Base-by-base conservation (phyloP, 1,284 basidiomycete genomes). In the Hemileccinum hortonii region DNA sequence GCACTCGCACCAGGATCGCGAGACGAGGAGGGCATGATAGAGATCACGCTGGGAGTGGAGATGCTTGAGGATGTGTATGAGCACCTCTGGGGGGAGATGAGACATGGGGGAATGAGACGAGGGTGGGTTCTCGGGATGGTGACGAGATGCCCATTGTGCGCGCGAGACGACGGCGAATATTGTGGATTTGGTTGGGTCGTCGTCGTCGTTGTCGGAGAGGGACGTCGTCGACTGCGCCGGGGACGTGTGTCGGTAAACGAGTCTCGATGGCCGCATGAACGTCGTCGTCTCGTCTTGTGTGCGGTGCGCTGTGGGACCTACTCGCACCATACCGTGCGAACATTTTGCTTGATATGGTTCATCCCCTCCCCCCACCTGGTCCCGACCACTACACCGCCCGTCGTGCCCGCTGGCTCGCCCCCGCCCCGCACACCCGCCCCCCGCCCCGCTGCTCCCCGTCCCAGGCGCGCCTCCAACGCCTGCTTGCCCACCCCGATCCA, bases 1-100 rank as follows among this genome's bases (percentile, higher is more conserved):
- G 70, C 94, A 96, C 64, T 95, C 86, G 75, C 94, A 98, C 95
- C 97, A 99, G 14, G 86, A 80, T 52, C 92, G 86, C 35, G 88
- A 94, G 32, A 98, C 95, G 50, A 90, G 83, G 53, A 97, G 78
- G 44, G 84, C 81, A 56, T 80, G 78, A 58, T 89, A 83, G 38
- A 97, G 78, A 72, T 96, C 91, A 50, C 80, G 78, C 21, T 85
- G 75, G 0, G 82, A 79, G 54, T 90, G 83, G 12, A 99, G 78
- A 60, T 94, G 85, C 55, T 88, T 90, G 61, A 99, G 81, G 62
- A 98, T 90, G 73, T 98, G 86, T n/a, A 94, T 88, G 59, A 98
- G 83, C 40, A 98, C 84, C 71, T 98, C 95, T 49, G 92, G 87
- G 3, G 94, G 95, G 8, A 98, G 76, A 42, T 75, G 72, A 6